Base-by-base conservation (phyloP, 2,329 filamentous ascomycete genomes). In the Botrytis cinerea region DNA sequence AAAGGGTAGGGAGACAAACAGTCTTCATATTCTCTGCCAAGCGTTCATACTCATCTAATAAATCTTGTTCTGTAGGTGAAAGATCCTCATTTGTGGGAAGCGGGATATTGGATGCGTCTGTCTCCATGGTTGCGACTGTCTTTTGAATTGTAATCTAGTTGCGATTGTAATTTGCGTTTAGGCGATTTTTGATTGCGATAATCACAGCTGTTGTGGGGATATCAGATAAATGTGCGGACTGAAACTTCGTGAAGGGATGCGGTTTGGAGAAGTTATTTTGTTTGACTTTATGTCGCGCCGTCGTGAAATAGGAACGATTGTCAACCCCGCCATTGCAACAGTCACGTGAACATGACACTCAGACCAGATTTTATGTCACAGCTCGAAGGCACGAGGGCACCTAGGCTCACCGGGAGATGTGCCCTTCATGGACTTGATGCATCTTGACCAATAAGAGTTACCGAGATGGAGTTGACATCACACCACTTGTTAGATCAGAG, bases 21-120 rank as follows among this genome's bases (percentile, higher is more conserved):
- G 92, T 92, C 80, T 97, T 97, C 87, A 99, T 91, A 81, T 98
- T 99, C 78, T 92, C 91, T 0, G 95, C 89, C 46, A 99, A 84
- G 22, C 92, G 88, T 78, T 95, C 90, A 81, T 99, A 99, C 83
- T 99, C 96, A 75, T 98, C 94, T 1, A 99, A 86, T 1, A 99
- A 92, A 81, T 98, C 94, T 82, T 97, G 95, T 84, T 99, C 95
- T 12, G 97, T 88, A 7, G 94, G 92, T 0, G 91, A 88, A 75
- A 97, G 85, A 79, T 91, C 89, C 35, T 81, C 80, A 51, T 51
- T 66, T 20, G 63, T 57, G 5, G 71, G 57, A 43, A 71, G 66
- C 9, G 68, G 48, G 4, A 57, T 54, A 35, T 72, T 48, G 46
- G 74, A 48, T 43, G 68, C 43, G 10, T 70, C 72, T 35, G 38